These are phyloP conservation scores for Mycena alexandri DNA, from an alignment of 768 basidiomycete genomes.

Conservation along the genomic window DNA sequence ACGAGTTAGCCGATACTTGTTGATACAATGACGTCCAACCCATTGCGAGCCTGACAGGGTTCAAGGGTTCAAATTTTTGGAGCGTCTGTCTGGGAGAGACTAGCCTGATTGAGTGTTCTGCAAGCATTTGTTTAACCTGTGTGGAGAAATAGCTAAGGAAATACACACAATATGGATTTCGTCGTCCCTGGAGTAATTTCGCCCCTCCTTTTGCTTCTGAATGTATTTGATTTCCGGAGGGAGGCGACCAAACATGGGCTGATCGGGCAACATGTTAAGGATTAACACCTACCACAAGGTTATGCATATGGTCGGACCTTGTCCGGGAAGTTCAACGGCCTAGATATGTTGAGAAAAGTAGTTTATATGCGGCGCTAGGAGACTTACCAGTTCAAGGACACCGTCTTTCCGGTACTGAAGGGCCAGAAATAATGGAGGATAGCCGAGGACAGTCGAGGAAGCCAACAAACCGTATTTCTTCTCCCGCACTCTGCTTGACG, in stretches of 20 bases:
- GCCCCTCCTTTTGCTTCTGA: conserved; percentile 34
- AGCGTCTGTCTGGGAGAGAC: no score
- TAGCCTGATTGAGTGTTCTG: conserved; percentile 79
- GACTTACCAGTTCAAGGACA: conserved; percentile 74
- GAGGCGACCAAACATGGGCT: conserved; percentile 72
- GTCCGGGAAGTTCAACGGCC: conserved; percentile 77
- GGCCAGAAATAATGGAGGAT: neutral
- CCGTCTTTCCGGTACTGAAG: conserved; percentile 60
- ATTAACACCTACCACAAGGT: neutral
- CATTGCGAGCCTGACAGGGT: conserved; percentile 70
- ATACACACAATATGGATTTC: conserved; percentile 67
- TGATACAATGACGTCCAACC: conserved; percentile 35
- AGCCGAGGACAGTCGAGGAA: conserved; percentile 1
- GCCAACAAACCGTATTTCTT: conserved; percentile 67
- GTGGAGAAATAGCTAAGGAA: neutral
- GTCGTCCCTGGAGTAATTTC: conserved; percentile 54
- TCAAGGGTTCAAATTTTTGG: no score
- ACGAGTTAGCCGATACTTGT: no score
- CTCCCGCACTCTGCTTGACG: conserved; percentile 65
- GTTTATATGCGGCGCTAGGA: neutral
- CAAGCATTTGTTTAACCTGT: conserved; percentile 1
- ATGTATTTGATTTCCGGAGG: conserved; percentile 64
- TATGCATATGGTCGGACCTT: conserved; percentile 54
- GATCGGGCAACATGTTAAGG: neutral
- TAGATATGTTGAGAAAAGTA: conserved; percentile 39